Evolutionary conservation across 2,329 filamentous ascomycete genomes (phyloP).

Genomic region (Colletotrichum somersetense): DNA sequence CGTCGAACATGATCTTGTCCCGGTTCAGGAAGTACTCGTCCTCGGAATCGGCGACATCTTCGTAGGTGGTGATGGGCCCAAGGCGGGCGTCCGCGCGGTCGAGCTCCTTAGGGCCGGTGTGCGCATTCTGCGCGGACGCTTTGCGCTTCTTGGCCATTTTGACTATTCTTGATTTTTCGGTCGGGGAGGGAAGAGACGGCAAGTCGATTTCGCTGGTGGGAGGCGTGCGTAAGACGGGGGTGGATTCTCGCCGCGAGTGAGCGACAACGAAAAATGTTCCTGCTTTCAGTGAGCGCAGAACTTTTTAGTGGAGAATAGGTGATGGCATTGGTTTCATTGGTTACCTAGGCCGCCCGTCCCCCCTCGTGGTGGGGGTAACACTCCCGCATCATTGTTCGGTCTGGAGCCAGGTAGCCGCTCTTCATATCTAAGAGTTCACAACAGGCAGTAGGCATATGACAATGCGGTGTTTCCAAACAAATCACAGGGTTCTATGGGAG

Average conservation of each 20-base stretch:
- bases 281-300: constrained; percentile 36
- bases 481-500: not conserved
- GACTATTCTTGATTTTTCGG: not conserved
- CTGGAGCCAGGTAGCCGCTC: not conserved
- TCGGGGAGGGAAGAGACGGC: constrained; percentile 1
- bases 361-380: too few species aligned
- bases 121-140: constrained; percentile 63
- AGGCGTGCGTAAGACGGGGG: constrained; percentile 18
- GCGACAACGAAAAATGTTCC: constrained; percentile 39
- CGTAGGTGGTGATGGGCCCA: constrained; percentile 71
- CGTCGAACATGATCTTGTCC: constrained; percentile 88
- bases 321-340: constrained; percentile 15
- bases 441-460: not conserved
- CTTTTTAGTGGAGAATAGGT: constrained; percentile 39
- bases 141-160: constrained; percentile 79
- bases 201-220: constrained; percentile 9
- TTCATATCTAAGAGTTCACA: not conserved
- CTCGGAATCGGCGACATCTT: constrained; percentile 92
- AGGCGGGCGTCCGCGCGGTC: constrained; percentile 72
- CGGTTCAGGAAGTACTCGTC: constrained; percentile 92
- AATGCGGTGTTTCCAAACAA: not conserved
- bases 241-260: not conserved
- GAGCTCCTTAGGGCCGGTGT: constrained; percentile 66
- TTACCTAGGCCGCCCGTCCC: too few species aligned
- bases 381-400: not conserved